A percentile compares a stretch with the other conserved stretches of the same genome.
Evolutionary conservation across 1,284 basidiomycete species (phyloP).

Genomic region (Heterobasidion parviporum): DNA sequence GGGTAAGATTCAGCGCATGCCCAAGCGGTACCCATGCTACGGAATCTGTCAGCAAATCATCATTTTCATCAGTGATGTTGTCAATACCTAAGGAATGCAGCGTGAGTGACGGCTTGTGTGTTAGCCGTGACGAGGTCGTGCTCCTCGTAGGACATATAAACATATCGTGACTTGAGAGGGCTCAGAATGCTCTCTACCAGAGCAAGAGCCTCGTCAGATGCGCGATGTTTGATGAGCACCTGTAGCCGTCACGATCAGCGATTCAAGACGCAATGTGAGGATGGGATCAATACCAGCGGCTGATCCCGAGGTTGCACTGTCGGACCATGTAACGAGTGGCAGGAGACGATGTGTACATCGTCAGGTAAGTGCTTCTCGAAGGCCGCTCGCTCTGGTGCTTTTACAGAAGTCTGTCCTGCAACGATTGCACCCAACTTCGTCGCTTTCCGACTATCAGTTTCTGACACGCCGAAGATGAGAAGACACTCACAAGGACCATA

Average conservation of each 20-base stretch:
- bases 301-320: slow-evolving; percentile 88
- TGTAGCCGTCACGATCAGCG: slow-evolving; percentile 21
- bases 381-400: slow-evolving; percentile 86
- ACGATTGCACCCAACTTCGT: slow-evolving; percentile 92
- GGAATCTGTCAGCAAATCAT: slow-evolving; percentile 1
- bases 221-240: slow-evolving; percentile 89
- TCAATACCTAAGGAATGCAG: slow-evolving; percentile 85
- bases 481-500: slow-evolving; percentile 80
- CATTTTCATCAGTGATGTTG: slow-evolving; percentile 1
- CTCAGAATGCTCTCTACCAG: slow-evolving; percentile 82
- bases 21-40: slow-evolving; percentile 98
- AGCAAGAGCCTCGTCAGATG: slow-evolving; percentile 61
- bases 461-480: background rate
- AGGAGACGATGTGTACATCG: slow-evolving; percentile 86
- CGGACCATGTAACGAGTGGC: slow-evolving; percentile 94
- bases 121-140: slow-evolving; percentile 97
- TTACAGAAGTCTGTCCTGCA: slow-evolving; percentile 94
- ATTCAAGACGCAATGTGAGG: background rate
- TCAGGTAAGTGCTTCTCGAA: slow-evolving; percentile 86
- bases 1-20: slow-evolving; percentile 73
- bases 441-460: slow-evolving; percentile 34
- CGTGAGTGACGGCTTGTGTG: slow-evolving; percentile 97
- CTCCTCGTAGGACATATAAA: slow-evolving; percentile 92
- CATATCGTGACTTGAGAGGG: slow-evolving; percentile 82
- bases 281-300: slow-evolving; percentile 62